Base-by-base conservation (phyloP, 2,329 filamentous ascomycete species). In the Diaporthe citrichinensis region DNA sequence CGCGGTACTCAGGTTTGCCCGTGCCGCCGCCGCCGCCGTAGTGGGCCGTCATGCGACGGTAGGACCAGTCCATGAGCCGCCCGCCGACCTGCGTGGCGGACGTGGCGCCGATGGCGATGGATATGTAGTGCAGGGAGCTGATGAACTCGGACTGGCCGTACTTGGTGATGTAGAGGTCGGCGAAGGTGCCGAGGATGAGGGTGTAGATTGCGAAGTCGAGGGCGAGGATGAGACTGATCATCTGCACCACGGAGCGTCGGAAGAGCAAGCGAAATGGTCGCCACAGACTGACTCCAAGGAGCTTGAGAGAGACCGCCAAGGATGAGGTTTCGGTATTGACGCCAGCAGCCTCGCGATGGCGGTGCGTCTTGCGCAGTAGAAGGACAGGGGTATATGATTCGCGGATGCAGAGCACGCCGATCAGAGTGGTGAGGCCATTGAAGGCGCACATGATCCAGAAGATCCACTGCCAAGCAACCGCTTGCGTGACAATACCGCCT, bases 141-240 rank as follows among this genome's bases (percentile, higher is more conserved):
- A 83, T 82, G 0, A 86, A 87, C 7, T 85, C 81, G 1, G 85
- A 85, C 77, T 89, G 86, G 25, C 84, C 81, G 71, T 91, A 91
- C 57, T 85, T 82, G 0, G 82, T 78, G 20, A 85, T 83, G 81
- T 88, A 91, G 0, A 91, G 84, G 10, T 80, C 78, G 0, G 89
- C 86, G 75, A 90, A 89, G 0, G 89, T 90, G 1, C 89, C 88
- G 69, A 90, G 86, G 77, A 90, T 83, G 4, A 90, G 81, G 76
- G 90, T 90, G 67, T 90, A 84, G n/a, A 89, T 85, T 0, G 88
- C 88, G 76, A 90, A 91, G 4, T 88, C 80, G 34, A 89, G 85
- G 0, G 87, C 86, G 14, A 88, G 83, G 74, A 89, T 89, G 0
- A 88, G 77, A 0, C 87, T 86, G 3, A 90, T 84, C 1, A 89